Percentiles rank a stretch among this genome's conserved stretches.
Conservation (phyloP, 1,139 yeast species). For the Tardiomyces blankii region DNA sequence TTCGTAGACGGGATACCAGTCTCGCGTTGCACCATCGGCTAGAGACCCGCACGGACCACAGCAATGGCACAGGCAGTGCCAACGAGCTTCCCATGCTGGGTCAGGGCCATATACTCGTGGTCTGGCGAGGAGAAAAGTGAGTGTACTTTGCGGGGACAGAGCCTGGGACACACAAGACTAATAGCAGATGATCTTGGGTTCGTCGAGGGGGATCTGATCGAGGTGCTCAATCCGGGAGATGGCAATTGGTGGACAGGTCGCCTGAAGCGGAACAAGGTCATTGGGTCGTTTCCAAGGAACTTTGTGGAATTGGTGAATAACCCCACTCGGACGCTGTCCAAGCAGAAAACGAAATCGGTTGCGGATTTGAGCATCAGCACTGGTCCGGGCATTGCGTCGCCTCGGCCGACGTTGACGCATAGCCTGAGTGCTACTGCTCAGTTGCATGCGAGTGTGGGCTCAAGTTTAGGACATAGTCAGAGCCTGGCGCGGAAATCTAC, state of each 20-base stretch:
- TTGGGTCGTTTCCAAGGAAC: slow-evolving; percentile 80
- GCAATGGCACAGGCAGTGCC: slow-evolving; percentile 3
- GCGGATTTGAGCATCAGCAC: slow-evolving; percentile 1
- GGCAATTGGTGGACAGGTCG: slow-evolving; percentile 92
- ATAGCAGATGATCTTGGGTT: slow-evolving; percentile 70
- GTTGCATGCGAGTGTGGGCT: not conserved
- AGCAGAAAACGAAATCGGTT: not conserved
- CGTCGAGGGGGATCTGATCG: slow-evolving; percentile 84
- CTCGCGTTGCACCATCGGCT: no score
- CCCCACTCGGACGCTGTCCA: not conserved
- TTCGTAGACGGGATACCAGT: not conserved
- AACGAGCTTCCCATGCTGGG: slow-evolving; percentile 47
- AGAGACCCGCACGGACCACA: not conserved
- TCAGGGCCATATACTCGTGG: slow-evolving; percentile 77
- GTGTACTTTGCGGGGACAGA: no score
- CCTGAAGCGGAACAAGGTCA: slow-evolving; percentile 65
- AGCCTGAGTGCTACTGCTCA: not conserved
- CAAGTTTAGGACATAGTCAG: not conserved
- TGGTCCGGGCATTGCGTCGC: not conserved
- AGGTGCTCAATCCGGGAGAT: slow-evolving; percentile 68
- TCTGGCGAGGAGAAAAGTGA: slow-evolving; percentile 62
- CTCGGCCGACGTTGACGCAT: not conserved
- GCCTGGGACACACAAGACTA: not conserved
- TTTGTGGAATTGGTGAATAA: slow-evolving; percentile 52
- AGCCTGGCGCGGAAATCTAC: slow-evolving; percentile 7